These are phyloP conservation scores for Gracilaria domingensis DNA, from an alignment of 23 red algal genomes.

Conservation along the genomic window DNA sequence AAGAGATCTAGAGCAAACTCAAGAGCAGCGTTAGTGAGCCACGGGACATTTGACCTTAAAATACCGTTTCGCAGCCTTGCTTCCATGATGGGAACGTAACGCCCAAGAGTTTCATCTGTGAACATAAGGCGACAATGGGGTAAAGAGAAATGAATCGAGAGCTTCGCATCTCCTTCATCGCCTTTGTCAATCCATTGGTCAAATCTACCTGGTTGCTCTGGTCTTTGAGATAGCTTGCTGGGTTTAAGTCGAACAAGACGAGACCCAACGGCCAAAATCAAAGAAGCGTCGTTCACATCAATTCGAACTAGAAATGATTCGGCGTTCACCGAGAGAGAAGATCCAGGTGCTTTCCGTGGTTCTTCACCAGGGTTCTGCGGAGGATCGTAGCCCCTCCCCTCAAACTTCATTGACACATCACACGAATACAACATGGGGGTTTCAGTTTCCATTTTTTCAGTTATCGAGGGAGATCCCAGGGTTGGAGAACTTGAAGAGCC, in stretches of 20 bases:
- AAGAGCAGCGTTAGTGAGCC: slow-evolving; percentile 60
- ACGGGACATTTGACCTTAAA: slow-evolving; percentile 68
- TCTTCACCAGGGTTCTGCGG: slow-evolving; percentile 48
- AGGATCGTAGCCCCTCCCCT: slow-evolving; percentile 71
- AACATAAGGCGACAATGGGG: slow-evolving; percentile 83
- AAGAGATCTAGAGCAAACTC: slow-evolving; percentile 86
- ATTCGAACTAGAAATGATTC: slow-evolving; percentile 75
- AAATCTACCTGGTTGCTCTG: slow-evolving; percentile 63
- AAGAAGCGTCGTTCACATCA: slow-evolving; percentile 78
- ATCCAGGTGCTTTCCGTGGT: slow-evolving; percentile 33
- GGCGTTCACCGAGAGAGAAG: slow-evolving; percentile 70
- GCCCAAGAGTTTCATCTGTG: slow-evolving; percentile 73
- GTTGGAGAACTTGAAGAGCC: neutral
- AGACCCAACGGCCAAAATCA: slow-evolving; percentile 75
- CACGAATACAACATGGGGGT: slow-evolving; percentile 80
- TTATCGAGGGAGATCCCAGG: neutral
- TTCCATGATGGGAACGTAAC: slow-evolving; percentile 87
- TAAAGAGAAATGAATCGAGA: slow-evolving; percentile 60
- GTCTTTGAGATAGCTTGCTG: slow-evolving; percentile 59
- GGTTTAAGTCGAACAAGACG: slow-evolving; percentile 49
- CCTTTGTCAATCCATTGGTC: slow-evolving; percentile 73
- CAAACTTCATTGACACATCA: slow-evolving; percentile 75
- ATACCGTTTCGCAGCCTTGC: slow-evolving; percentile 58
- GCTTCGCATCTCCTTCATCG: slow-evolving; percentile 67
- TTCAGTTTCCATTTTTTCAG: slow-evolving; percentile 51